Evolutionary conservation across 139 green algal genomes (phyloP), one percentile per base, ranked within the genome.

Genomic region (Picochlorum sp.): DNA sequence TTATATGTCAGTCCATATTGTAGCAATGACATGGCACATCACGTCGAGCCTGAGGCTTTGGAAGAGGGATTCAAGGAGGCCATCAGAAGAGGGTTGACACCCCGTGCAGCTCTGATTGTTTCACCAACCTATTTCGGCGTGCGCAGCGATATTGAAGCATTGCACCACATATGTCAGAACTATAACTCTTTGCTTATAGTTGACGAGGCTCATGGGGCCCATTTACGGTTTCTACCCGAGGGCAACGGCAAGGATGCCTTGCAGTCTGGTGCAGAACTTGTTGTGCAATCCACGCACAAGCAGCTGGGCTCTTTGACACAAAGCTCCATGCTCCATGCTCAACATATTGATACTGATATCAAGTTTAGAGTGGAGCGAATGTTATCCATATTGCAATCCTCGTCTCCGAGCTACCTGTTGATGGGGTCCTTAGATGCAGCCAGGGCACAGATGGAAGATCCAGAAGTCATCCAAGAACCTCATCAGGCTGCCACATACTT

Each of bases 251-350:
- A 25, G 25, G 22, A 25, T 39, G 82, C 87, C 0, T 65, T 97
- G 22, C 25, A 64, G 6, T 37, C 30, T 10, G 85, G 88, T 30
- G 90, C 90, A 0, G 88, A 97, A 53, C 12, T 93, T 24, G 80
- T 78, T 16, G 68, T 96, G 12, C 88, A 96, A 69, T 96, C 88
- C 14, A 97, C 83, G 4, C 91, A 97, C 73, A 98, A 97, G 74
- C 76, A 81, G 40, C 70, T 95, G 63, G 72, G 54, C 1, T 71
- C 85, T 0, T 67, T 97, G 61, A 95, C 83, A 10, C 90, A 97
- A 80, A 73, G 83, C 1, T 81, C 89, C n/a, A 91, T 97, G 90
- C 81, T 97, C 59, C 89, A 97, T 50, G 16, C 73, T 1, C 24
- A 50, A 10, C 24, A 39, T 41, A 37, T 56, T 22, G 14, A 45